Evolutionary conservation across 1,139 yeast genomes (phyloP), one percentile per base, ranked within the genome.

Genomic region (Protomyces lactucae-debilis): DNA sequence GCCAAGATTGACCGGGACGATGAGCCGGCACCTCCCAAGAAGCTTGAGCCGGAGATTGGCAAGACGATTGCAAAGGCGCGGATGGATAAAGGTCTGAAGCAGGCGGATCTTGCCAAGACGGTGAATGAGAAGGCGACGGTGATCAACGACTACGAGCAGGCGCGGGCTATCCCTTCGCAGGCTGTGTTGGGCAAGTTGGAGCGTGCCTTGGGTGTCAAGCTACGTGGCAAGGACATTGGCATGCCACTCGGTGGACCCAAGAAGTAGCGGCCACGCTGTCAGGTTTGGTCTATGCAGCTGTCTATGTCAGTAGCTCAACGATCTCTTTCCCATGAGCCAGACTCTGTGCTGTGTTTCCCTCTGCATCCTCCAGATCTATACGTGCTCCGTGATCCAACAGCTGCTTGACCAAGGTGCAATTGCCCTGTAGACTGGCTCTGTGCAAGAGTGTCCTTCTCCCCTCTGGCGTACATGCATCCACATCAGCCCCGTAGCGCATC

Each of bases 171-270:
- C 70, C 99, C 99, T 67, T 92, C 89, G 80, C 99, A 95, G 80
- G 98, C 91, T 78, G 78, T 93, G 64, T 82, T 93, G 73, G 93
- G 87, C 67, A 93, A 93, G 80, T 79, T 95, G 77, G 99, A 93
- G 80, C 84, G 97, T 76, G 96, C 88, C 55, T 81, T 93, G 73
- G 98, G 98, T 70, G 87, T 93, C 70, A 93, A 91, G 80, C 84
- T 93, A 75, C 85, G 99, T 80, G 99, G 99, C 73, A 91, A 92
- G 81, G 88, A 86, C 78, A 88, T 93, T 72, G 99, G 99, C 69
- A 85, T 86, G 73, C 97, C 99, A 53, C 82, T 93, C 71, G 87
- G 86, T 71, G 87, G 84, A 63, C 85, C 86, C 77, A 87, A 87
- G 81, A 81, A 81, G 78, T 81, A 78, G 71, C 18, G 8, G 46